phyloP scores from a whole-genome alignment of 2,329 filamentous ascomycete species.

The Hypoxylon sp. region DNA sequence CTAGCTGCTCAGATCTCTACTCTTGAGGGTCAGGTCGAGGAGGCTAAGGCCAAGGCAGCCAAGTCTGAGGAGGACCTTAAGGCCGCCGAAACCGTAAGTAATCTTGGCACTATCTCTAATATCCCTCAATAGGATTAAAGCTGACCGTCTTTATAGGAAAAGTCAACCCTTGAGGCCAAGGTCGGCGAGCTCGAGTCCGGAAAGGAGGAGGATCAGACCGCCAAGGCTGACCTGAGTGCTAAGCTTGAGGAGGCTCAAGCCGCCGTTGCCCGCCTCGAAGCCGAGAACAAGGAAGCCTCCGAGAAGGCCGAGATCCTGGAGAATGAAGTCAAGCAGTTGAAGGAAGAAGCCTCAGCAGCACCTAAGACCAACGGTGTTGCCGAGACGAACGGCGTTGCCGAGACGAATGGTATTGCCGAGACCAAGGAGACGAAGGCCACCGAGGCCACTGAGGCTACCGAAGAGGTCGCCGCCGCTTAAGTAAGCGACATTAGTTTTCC shows the following conservation, averaged over 20 bases:
- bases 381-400: constrained; percentile 26
- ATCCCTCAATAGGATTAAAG: background rate
- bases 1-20: constrained; percentile 47
- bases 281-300: constrained; percentile 43
- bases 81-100: constrained; percentile 50
- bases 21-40: constrained; percentile 51
- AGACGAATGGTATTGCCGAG: constrained; percentile 31
- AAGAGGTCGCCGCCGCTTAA: constrained; percentile 34
- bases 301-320: constrained; percentile 42
- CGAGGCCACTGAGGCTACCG: too few relatives aligned
- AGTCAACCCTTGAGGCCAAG: constrained; percentile 44
- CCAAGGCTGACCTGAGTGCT: constrained; percentile 39
- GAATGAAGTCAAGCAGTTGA: constrained; percentile 37
- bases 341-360: constrained; percentile 34
- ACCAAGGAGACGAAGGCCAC: constrained; percentile 27
- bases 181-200: constrained; percentile 43
- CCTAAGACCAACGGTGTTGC: constrained; percentile 19
- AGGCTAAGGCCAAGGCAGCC: constrained; percentile 53
- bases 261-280: constrained; percentile 39
- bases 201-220: constrained; percentile 38
- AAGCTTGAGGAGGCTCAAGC: constrained; percentile 39
- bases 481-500: constrained; percentile 26
- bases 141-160: constrained; percentile 42
- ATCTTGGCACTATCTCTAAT: background rate
- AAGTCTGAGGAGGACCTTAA: constrained; percentile 55